Evolutionary conservation across 257 asterid genomes (phyloP).

Genomic region (Solanum commersonii): DNA sequence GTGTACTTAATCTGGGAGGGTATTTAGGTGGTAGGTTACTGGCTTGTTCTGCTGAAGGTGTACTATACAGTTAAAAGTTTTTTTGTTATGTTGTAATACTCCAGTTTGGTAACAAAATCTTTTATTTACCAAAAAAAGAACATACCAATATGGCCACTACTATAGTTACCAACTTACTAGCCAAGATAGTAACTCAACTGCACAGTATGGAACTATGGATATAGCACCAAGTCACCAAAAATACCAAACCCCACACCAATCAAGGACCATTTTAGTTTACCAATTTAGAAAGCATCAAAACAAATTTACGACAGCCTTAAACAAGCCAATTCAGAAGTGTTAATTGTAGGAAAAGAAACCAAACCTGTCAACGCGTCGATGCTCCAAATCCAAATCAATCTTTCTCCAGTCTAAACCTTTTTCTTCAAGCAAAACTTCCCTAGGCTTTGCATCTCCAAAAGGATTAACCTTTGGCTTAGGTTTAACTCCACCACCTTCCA

Average conservation of each 20-base stretch:
- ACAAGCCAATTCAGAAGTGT: neutral
- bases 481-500: conserved; percentile 32
- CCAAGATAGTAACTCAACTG: neutral
- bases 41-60: neutral
- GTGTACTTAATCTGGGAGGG: neutral
- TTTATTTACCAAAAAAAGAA: neutral
- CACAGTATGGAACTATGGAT: neutral
- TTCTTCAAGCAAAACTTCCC: conserved; percentile 90
- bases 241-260: neutral
- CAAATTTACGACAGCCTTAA: no score
- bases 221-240: neutral
- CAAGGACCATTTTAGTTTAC: neutral
- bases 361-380: conserved; percentile 69
- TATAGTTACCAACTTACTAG: neutral
- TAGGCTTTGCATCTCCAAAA: conserved; percentile 93
- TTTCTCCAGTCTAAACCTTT: conserved; percentile 96
- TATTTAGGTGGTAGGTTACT: neutral
- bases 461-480: conserved; percentile 86
- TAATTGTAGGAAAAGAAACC: neutral
- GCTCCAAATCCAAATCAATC: conserved; percentile 84
- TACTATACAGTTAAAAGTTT: neutral
- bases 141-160: neutral
- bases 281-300: neutral
- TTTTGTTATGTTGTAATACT: neutral
- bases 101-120: neutral